A percentile compares a stretch with the other conserved stretches of the same genome.
Evolutionary conservation across 768 basidiomycete genomes (phyloP).

Genomic region (Calocybe gangraenosa): DNA sequence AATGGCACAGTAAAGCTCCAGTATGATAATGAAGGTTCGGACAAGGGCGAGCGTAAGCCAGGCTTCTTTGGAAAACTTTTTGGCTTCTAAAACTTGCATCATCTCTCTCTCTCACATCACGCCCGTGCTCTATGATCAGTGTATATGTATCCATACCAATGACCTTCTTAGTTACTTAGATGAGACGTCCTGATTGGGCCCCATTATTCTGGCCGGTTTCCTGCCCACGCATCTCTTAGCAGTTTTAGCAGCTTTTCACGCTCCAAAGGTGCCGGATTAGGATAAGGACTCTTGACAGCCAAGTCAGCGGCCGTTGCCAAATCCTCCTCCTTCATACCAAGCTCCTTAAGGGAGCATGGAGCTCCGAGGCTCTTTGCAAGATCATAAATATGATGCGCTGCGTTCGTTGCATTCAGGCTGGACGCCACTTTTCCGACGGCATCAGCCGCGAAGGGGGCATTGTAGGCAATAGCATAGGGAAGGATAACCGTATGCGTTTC

Average conservation of each 20-base stretch:
- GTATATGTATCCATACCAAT: no score
- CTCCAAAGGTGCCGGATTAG: conserved; percentile 34
- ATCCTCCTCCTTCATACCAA: conserved; percentile 38
- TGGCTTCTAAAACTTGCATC: conserved; percentile 14
- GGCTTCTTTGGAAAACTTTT: conserved; percentile 24
- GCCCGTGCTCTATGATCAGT: no score
- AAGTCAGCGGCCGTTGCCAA: conserved; percentile 33
- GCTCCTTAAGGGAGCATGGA: conserved; percentile 28
- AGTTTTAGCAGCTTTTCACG: conserved; percentile 25
- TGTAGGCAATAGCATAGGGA: conserved; percentile 36
- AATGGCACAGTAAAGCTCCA: conserved; percentile 31
- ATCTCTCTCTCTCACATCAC: no score
- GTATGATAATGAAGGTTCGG: conserved; percentile 30
- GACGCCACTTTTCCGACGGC: conserved; percentile 29
- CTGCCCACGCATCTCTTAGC: conserved; percentile 26
- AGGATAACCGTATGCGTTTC: conserved; percentile 41
- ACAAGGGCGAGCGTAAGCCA: conserved; percentile 7
- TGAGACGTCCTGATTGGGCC: no score
- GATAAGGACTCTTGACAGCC: conserved; percentile 32
- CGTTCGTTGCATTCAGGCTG: conserved; percentile 19
- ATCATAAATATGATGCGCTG: conserved; percentile 20
- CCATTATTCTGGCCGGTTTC: conserved; percentile 21
- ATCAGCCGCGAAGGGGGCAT: conserved; percentile 27
- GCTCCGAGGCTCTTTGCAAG: conserved; percentile 24
- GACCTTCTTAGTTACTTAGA: no score